Evolutionary conservation across 2,329 filamentous ascomycete genomes (phyloP).

Genomic region (Blumeria graminis): DNA sequence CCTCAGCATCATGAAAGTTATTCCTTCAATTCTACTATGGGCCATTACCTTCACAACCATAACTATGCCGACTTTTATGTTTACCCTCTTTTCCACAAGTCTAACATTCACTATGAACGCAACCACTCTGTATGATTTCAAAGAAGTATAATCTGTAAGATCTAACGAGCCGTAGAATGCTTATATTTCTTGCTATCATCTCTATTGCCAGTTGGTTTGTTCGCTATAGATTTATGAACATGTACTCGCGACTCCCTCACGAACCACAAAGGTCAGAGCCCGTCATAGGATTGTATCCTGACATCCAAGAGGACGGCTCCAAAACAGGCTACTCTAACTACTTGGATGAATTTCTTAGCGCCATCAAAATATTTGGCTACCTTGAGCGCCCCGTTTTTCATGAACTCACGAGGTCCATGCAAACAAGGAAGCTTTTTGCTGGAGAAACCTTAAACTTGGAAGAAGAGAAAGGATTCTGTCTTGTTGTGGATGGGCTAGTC

Average conservation of each 20-base stretch:
- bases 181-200: constrained; percentile 52
- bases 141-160: constrained; percentile 4
- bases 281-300: constrained; percentile 82
- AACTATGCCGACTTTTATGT: constrained; percentile 70
- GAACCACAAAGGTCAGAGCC: constrained; percentile 93
- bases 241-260: constrained; percentile 81
- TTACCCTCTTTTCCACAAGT: constrained; percentile 73
- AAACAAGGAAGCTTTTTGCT: constrained; percentile 85
- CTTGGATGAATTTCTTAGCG: constrained; percentile 88
- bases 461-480: constrained; percentile 92
- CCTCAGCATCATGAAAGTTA: constrained; percentile 2
- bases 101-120: constrained; percentile 97
- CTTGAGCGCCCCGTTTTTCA: constrained; percentile 92
- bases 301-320: constrained; percentile 67
- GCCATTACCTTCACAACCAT: constrained; percentile 66
- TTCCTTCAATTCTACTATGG: constrained; percentile 47
- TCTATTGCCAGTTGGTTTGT: constrained; percentile 88
- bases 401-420: constrained; percentile 92
- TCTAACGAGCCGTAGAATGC: constrained; percentile 26
- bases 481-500: constrained; percentile 87
- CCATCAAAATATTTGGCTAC: constrained; percentile 98
- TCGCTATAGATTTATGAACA: constrained; percentile 84
- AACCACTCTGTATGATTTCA: constrained; percentile 52
- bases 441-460: constrained; percentile 88
- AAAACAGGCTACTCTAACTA: constrained; percentile 92